A percentile compares a stretch with the other conserved stretches of the same genome.
These are phyloP conservation scores for Limtongia smithiae DNA, from an alignment of 805 yeast genomes.

Conservation along the genomic window DNA sequence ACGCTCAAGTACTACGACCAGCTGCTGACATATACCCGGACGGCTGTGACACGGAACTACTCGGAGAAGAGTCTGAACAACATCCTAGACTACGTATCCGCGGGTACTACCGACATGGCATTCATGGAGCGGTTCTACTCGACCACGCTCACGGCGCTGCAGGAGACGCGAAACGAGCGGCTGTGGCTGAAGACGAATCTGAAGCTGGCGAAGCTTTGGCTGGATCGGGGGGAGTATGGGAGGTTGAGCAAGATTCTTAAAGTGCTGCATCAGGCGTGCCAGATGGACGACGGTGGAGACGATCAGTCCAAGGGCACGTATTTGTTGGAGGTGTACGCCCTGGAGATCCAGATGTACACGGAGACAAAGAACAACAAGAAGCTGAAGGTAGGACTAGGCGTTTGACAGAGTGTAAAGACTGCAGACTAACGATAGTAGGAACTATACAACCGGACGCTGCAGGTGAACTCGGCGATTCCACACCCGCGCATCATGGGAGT, in stretches of 20 bases:
- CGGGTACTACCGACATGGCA: constrained; percentile 25
- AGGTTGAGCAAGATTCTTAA: constrained; percentile 21
- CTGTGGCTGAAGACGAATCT: constrained; percentile 35
- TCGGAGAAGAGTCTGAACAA: constrained; percentile 38
- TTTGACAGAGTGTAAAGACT: too few species aligned
- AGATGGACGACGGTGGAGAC: constrained; percentile 28
- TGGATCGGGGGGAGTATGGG: constrained; percentile 31
- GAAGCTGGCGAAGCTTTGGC: constrained; percentile 36
- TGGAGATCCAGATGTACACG: constrained; percentile 56
- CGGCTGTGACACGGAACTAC: constrained; percentile 35
- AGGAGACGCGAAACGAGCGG: constrained; percentile 33
- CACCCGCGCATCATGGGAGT: constrained; percentile 74
- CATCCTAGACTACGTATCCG: constrained; percentile 34
- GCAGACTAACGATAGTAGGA: constrained; percentile 32
- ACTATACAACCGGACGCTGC: constrained; percentile 48
- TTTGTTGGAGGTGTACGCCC: constrained; percentile 61
- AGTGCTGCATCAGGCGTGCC: constrained; percentile 28
- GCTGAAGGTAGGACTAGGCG: constrained; percentile 36
- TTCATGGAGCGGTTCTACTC: constrained; percentile 34
- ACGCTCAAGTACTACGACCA: constrained; percentile 30
- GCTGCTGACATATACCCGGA: constrained; percentile 28
- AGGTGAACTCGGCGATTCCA: constrained; percentile 59
- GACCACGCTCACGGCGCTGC: constrained; percentile 32
- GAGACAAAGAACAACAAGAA: constrained; percentile 40
- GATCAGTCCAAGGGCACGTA: constrained; percentile 33